Evolutionary conservation across 441 rosid species (phyloP), one percentile per base, ranked within the genome.

Genomic region (Sinapis alba): DNA sequence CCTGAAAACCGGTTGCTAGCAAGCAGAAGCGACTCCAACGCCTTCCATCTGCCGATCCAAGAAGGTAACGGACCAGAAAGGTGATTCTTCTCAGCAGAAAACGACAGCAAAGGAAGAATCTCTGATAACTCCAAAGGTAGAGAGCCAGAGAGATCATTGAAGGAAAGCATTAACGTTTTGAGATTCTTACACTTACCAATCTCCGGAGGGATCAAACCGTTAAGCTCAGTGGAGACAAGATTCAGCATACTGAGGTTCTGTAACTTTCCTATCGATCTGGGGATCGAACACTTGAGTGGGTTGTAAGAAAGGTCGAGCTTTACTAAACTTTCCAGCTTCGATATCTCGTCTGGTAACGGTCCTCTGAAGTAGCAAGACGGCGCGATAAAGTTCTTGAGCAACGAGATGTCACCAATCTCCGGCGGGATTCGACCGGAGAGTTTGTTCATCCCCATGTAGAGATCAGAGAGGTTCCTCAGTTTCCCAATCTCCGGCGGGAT

Each of bases 301-400:
- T 96, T 96, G 64, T 89, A 74, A 5, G 98, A 96, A 62, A 96
- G 89, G 79, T 93, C 97, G 2, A 93, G 90, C 27, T 85, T 84
- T 20, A 62, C 80, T 0, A 96, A 78, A 1, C 82, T 76, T 12
- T 56, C 72, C 41, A 96, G 77, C 50, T 81, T 82, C 0, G 85
- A 80, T 0, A 96, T 60, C 70, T 82, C 84, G 9, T 86, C 80
- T 28, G 98, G 97, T 21, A 93, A 68, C 0, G 98, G 97, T 12
- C 98, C 97, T 0, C 82, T 75, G 70, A 96, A 78, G 27, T 81
- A 80, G 66, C 94, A 90, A 8, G 79, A 83, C 6, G 91, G 89
- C 0, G 94, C 72, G 62, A 76, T 86, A 0, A 93, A 83, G 81
- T 73, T 87, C 62, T 80, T 80, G 0, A 96, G 90, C 23, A 65